These are phyloP conservation scores for Fonsecaea erecta DNA, from an alignment of 2,329 filamentous ascomycete genomes.

Conservation along the genomic window DNA sequence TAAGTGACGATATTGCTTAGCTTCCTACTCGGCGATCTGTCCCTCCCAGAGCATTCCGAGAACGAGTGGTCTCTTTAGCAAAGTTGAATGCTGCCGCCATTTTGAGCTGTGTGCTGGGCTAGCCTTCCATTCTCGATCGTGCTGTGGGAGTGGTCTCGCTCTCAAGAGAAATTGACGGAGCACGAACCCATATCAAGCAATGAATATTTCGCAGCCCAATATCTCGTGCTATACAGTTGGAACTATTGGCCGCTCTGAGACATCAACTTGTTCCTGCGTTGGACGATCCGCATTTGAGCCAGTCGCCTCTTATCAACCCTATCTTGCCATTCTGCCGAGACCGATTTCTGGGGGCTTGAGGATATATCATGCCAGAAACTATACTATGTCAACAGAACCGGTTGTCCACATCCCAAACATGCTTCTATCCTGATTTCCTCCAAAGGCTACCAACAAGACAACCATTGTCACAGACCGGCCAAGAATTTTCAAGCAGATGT, in stretches of 20 bases:
- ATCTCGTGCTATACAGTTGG: no score
- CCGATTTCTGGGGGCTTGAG: not conserved
- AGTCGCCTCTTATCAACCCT: not conserved
- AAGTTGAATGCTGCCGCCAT: not conserved
- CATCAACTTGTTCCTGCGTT: no score
- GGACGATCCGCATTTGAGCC: not conserved
- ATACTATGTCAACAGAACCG: not conserved
- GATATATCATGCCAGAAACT: not conserved
- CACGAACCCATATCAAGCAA: not conserved
- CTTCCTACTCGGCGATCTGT: not conserved
- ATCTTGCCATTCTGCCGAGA: no score
- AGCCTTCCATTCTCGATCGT: not conserved
- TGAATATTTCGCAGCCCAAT: not conserved
- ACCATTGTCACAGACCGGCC: not conserved
- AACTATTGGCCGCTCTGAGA: no score
- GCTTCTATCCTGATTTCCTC: not conserved
- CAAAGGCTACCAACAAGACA: not conserved
- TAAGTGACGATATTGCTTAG: not conserved
- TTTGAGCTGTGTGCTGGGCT: not conserved
- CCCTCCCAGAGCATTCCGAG: not conserved
- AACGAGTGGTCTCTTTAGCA: not conserved
- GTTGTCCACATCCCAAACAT: not conserved
- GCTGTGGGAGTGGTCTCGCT: not conserved
- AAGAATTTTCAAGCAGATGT: not conserved
- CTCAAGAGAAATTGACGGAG: not conserved